These are phyloP conservation scores for Auricularia sp. DNA, from an alignment of 768 basidiomycete genomes.

Conservation along the genomic window DNA sequence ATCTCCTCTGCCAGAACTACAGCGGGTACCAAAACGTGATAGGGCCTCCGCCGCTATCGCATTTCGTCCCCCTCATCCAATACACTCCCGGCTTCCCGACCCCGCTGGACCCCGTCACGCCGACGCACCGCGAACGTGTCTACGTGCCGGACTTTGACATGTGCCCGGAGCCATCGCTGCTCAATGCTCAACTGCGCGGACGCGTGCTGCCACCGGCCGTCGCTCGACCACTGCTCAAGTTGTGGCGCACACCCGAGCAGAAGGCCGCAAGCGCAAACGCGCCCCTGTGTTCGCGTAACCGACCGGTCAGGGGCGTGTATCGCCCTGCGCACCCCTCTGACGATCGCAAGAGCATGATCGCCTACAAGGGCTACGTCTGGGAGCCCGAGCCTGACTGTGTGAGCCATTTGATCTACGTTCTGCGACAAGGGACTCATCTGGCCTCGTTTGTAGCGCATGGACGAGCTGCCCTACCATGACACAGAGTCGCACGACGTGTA, in stretches of 20 bases:
- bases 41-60: background rate
- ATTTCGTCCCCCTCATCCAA: background rate
- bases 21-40: background rate
- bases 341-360: background rate
- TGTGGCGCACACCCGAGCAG: background rate
- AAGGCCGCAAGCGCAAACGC: background rate
- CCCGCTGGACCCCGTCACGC: background rate
- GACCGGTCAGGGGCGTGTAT: background rate
- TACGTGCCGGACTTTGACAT: background rate
- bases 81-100: background rate
- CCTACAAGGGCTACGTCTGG: slow-evolving; percentile 1
- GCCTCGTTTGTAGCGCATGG: background rate
- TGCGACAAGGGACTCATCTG: background rate
- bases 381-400: background rate
- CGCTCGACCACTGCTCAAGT: background rate
- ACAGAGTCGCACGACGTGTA: background rate
- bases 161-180: background rate
- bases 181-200: background rate
- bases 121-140: background rate
- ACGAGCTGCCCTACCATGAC: background rate
- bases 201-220: background rate
- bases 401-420: background rate
- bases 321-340: background rate
- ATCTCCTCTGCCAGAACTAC: background rate
- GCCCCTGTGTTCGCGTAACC: background rate